These are phyloP conservation scores for Aquilaria sinensis DNA, from an alignment of 345 rosid genomes.

Conservation along the genomic window DNA sequence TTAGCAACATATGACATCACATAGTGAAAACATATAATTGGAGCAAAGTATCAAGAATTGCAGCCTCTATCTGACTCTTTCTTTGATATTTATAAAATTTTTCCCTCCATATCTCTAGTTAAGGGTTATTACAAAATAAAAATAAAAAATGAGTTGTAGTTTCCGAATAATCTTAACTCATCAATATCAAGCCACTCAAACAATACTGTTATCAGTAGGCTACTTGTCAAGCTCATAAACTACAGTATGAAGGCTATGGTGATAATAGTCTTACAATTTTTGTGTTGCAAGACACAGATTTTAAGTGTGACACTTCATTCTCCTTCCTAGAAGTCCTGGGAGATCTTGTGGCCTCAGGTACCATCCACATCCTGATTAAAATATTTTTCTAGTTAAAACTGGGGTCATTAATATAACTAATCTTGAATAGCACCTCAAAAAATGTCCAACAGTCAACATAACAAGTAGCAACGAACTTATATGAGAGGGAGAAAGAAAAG, in stretches of 20 bases:
- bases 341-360: constrained; percentile 25
- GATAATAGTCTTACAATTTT: constrained; percentile 31
- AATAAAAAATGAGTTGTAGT: no score
- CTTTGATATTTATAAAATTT: no score
- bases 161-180: no score
- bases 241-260: no score
- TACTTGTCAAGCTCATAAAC: no score
- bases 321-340: constrained; percentile 8
- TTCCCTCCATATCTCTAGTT: no score
- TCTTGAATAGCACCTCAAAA: neutral
- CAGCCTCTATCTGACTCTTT: no score
- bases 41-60: no score
- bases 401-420: neutral
- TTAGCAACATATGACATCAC: constrained; percentile 7
- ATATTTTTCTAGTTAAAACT: constrained; percentile 10
- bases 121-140: no score
- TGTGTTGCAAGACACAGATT: constrained; percentile 19
- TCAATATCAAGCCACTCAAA: no score
- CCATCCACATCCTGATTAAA: constrained; percentile 36
- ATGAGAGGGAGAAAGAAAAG: neutral
- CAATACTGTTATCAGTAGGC: no score
- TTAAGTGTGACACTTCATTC: constrained; percentile 5
- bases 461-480: neutral
- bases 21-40: no score
- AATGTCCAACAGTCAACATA: neutral